Conservation (phyloP, 306 rosid genomes). For the Trifolium fragiferum region DNA sequence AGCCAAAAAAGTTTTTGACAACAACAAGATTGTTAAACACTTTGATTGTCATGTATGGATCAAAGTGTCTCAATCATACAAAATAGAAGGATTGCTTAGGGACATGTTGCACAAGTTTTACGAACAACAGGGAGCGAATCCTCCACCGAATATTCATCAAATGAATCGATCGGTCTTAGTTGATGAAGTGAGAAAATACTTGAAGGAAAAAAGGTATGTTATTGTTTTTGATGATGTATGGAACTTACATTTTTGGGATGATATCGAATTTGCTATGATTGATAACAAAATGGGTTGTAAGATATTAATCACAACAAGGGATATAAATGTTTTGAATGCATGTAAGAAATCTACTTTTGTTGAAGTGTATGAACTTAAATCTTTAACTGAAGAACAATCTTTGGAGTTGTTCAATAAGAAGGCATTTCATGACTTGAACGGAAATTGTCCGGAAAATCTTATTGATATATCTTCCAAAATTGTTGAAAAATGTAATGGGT, state of each 20-base stretch:
- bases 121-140: neutral
- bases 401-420: conserved; percentile 6
- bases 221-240: conserved; percentile 7
- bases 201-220: neutral
- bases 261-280: neutral
- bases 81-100: neutral
- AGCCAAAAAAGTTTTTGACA: neutral
- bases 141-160: neutral
- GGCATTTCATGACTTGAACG: neutral
- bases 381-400: neutral
- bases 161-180: neutral
- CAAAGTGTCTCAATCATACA: neutral
- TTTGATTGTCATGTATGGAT: neutral
- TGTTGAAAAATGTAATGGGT: neutral
- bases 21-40: neutral
- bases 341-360: neutral
- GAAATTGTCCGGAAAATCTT: neutral
- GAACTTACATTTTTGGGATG: neutral
- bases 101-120: neutral
- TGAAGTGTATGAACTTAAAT: neutral
- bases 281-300: conserved; percentile 15
- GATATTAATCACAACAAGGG: conserved; percentile 11
- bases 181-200: neutral
- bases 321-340: neutral
- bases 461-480: neutral